Evolutionary conservation across 2,329 filamentous ascomycete genomes (phyloP).

Genomic region (Claviceps spartinae): DNA sequence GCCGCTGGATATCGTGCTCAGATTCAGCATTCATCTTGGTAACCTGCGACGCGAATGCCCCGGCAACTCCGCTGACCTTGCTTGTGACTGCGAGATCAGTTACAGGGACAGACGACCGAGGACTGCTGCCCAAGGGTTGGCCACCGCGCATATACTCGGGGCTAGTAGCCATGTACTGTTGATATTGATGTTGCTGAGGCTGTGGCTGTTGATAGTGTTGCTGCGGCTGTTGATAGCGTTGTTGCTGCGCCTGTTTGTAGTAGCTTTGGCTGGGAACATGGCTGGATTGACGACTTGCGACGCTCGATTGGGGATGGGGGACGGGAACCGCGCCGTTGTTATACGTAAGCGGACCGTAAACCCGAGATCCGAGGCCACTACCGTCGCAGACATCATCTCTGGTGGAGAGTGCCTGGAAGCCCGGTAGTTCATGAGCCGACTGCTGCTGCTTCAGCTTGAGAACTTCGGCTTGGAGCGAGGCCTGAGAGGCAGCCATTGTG

Average conservation of each 20-base stretch:
- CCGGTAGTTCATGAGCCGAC: slow-evolving; percentile 28
- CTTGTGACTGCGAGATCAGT: slow-evolving; percentile 16
- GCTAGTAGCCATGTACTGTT: slow-evolving; percentile 20
- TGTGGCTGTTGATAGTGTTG: slow-evolving; percentile 9
- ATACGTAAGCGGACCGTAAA: slow-evolving; percentile 11
- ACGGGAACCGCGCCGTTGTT: slow-evolving; percentile 12
- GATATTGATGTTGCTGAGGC: slow-evolving; percentile 10
- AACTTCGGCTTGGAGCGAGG: slow-evolving; percentile 52
- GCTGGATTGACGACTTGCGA: slow-evolving; percentile 20
- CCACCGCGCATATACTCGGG: slow-evolving; percentile 23
- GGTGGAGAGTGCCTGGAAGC: slow-evolving; percentile 5
- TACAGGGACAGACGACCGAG: slow-evolving; percentile 16
- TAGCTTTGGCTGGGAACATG: slow-evolving; percentile 15
- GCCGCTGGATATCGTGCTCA: slow-evolving; percentile 36
- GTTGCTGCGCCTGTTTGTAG: slow-evolving; percentile 7
- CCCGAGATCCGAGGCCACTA: not conserved
- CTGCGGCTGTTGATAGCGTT: not conserved
- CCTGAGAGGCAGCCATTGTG: slow-evolving; percentile 54
- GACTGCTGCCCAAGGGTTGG: slow-evolving; percentile 19
- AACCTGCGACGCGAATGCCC: slow-evolving; percentile 23
- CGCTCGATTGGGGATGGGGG: slow-evolving; percentile 16
- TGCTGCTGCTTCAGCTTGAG: slow-evolving; percentile 43
- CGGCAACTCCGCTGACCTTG: slow-evolving; percentile 21
- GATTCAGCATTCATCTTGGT: slow-evolving; percentile 21
- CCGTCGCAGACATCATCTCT: not conserved